Base-by-base conservation (phyloP, 805 yeast species). In the Kodamaea laetipori region DNA sequence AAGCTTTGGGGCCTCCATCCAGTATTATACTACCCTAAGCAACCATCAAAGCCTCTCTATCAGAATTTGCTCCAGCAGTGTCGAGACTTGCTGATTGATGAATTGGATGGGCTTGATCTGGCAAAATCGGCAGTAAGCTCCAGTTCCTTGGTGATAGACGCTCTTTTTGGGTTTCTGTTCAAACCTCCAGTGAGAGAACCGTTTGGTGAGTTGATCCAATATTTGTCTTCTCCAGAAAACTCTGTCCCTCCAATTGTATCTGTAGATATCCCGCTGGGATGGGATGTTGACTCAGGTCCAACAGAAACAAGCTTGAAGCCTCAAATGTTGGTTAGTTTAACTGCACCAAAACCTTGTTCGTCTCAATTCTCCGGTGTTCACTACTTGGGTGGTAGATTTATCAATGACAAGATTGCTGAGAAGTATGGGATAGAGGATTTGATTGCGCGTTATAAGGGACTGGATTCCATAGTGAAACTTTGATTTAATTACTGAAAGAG, bases 281-380 rank as follows among this genome's bases (percentile, higher is more conserved):
- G 99, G 99, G 92, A 90, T 57, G 98, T 94, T 8, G 95, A 94
- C 56, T 57, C 74, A 6, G 99, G 99, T 0, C 95, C 94, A 0
- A 63, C 69, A 0, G 64, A 61, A 1, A 63, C 63, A 13, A 61
- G 60, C 18, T 76, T 86, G 44, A 69, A 69, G 18, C 95, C 97
- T 0, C 63, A 74, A 4, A 80, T 81, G 51, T 69, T 94, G 37
- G 82, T 94, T 7, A 85, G 95, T 39, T 68, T 94, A 38, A 90
- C 98, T 0, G 97, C 96, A 0, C 99, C 99, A 6, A 94, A 94
- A 58, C 94, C 95, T 0, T 90, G 95, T 42, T 80, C 95, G 1
- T 58, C 62, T 37, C 67, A 64, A 46, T 75, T 86, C 48, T 10
- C 33, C 8, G 45, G 45, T 4, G 34, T 39, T 11, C 99, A 92